phyloP scores from a whole-genome alignment of 1,139 yeast genomes.

The Zygoascus sp. region DNA sequence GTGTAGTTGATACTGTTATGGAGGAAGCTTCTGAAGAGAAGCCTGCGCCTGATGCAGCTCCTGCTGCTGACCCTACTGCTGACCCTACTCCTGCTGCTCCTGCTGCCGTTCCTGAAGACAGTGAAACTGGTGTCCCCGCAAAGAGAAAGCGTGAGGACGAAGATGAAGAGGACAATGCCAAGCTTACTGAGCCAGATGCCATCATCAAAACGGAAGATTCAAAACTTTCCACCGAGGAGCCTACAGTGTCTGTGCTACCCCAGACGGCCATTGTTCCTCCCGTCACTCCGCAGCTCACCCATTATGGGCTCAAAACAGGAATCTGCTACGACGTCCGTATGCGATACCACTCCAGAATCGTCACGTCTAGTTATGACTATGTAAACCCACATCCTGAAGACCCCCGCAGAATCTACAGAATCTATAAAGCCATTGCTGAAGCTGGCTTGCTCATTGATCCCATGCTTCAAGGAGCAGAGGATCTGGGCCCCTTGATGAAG shows the following conservation, averaged over 20 bases:
- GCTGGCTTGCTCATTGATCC: constrained; percentile 85
- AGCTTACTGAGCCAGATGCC: background rate
- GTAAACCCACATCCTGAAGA: constrained; percentile 99
- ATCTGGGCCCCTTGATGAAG: constrained; percentile 82
- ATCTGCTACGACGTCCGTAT: constrained; percentile 93
- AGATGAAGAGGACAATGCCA: background rate
- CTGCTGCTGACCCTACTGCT: background rate
- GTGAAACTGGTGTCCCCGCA: background rate
- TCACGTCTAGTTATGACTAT: constrained; percentile 86
- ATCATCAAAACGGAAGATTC: background rate
- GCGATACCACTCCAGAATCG: constrained; percentile 95
- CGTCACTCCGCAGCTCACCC: constrained; percentile 48
- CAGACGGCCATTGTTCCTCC: constrained; percentile 12
- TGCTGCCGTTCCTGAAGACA: background rate
- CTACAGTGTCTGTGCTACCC: background rate
- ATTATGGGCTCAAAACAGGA: constrained; percentile 81
- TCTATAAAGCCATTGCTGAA: constrained; percentile 89
- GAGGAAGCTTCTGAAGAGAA: too few species aligned
- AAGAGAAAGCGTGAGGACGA: constrained; percentile 5
- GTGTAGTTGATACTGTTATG: too few species aligned
- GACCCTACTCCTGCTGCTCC: background rate
- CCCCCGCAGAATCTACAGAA: constrained; percentile 91
- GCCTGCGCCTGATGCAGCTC: too few species aligned
- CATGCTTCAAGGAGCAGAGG: constrained; percentile 70
- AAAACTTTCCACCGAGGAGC: too few species aligned